Conservation (phyloP, 208 protist species). For the Acanthamoeba castellanii region DNA sequence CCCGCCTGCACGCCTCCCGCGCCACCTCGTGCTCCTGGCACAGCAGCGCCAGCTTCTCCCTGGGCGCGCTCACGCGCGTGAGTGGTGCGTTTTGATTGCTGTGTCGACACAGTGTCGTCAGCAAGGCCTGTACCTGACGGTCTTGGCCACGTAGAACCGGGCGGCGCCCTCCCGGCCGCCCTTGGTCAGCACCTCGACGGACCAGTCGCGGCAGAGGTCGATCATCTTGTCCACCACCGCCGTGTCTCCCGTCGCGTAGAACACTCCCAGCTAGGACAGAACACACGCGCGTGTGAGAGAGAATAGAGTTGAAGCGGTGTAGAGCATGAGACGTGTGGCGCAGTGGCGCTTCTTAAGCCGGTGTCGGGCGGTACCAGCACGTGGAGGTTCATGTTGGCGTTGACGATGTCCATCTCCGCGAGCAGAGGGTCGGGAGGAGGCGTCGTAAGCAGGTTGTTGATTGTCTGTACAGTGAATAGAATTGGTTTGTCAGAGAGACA, state of each 20-base stretch:
- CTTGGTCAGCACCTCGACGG: constrained; percentile 25
- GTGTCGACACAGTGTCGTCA: too few relatives aligned
- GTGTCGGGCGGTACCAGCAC: background rate
- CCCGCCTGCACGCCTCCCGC: background rate
- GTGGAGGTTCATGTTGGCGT: constrained; percentile 32
- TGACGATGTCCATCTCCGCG: background rate
- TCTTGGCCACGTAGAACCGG: constrained; percentile 33
- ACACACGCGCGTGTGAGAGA: background rate
- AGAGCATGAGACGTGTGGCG: too few relatives aligned
- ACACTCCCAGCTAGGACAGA: background rate
- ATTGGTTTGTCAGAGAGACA: background rate
- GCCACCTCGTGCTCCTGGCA: constrained; percentile 45
- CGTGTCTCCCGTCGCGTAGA: background rate
- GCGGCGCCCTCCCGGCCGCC: constrained; percentile 7
- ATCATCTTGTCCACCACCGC: constrained; percentile 12
- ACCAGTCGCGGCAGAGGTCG: constrained; percentile 21
- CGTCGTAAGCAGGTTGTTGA: background rate
- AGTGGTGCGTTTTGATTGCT: too few relatives aligned
- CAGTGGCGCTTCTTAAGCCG: too few relatives aligned
- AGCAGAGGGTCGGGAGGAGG: background rate
- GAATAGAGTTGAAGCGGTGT: too few relatives aligned
- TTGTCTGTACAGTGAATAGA: background rate
- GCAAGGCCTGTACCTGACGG: background rate
- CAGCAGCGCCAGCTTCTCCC: constrained; percentile 41
- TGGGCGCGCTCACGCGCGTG: background rate